These are phyloP conservation scores for Malus fusca DNA, from an alignment of 306 rosid genomes.

Conservation along the genomic window DNA sequence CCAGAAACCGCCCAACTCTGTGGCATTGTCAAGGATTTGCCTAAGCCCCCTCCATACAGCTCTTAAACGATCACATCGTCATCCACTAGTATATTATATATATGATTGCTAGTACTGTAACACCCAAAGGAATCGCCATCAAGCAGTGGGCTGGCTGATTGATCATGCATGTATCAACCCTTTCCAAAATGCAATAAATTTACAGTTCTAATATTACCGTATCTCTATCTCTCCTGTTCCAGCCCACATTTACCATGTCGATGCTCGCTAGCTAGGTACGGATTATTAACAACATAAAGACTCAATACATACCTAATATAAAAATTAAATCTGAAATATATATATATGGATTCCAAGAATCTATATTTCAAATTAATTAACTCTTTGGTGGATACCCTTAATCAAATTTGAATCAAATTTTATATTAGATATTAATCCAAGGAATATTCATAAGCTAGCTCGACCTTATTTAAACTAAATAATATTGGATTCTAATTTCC, in stretches of 20 bases:
- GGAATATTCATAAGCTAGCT: too few species aligned
- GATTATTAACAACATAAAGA: neutral
- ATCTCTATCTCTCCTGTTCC: neutral
- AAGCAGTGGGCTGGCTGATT: neutral
- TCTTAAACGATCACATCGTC: neutral
- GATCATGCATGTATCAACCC: slow-evolving; percentile 2
- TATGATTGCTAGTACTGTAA: neutral
- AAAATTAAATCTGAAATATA: too few species aligned
- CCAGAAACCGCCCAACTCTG: slow-evolving; percentile 30
- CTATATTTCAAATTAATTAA: neutral
- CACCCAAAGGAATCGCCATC: neutral
- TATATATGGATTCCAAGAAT: too few species aligned
- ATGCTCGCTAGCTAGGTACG: neutral
- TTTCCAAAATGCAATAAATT: slow-evolving; percentile 3
- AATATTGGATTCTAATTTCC: too few species aligned
- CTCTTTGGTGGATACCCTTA: neutral
- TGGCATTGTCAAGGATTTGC: slow-evolving; percentile 32
- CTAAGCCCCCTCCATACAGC: slow-evolving; percentile 36
- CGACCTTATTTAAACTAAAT: too few species aligned
- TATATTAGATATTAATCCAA: too few species aligned
- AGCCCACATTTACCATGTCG: neutral
- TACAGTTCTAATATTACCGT: neutral
- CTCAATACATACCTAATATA: neutral
- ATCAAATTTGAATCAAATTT: neutral
- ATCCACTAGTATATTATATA: neutral